A percentile compares a stretch with the other conserved stretches of the same genome.
Evolutionary conservation across 805 yeast species (phyloP).

Genomic region (Tetrapisispora fleetii): DNA sequence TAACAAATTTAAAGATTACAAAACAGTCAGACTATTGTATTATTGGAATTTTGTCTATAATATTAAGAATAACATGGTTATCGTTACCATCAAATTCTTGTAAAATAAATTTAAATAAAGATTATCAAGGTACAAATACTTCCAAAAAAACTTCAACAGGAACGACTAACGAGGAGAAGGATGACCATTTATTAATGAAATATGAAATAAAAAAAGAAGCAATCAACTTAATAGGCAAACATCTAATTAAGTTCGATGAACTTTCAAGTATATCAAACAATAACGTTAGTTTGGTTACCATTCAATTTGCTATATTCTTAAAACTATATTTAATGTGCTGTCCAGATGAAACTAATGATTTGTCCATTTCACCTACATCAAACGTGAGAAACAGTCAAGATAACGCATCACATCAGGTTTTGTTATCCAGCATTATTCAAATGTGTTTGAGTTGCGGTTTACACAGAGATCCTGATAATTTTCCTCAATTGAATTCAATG

Average conservation of each 20-base stretch:
- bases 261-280: slow-evolving; percentile 27
- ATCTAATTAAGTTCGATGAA: slow-evolving; percentile 26
- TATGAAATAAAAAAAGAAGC: slow-evolving; percentile 23
- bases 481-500: slow-evolving; percentile 33
- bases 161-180: slow-evolving; percentile 7
- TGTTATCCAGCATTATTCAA: slow-evolving; percentile 47
- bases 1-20: slow-evolving; percentile 16
- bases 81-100: slow-evolving; percentile 39
- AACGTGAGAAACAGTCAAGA: slow-evolving; percentile 28
- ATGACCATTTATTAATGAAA: slow-evolving; percentile 19
- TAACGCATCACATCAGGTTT: slow-evolving; percentile 47
- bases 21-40: slow-evolving; percentile 33
- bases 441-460: slow-evolving; percentile 61
- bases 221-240: slow-evolving; percentile 19
- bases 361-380: background rate
- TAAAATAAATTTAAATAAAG: slow-evolving; percentile 22
- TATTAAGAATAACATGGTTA: slow-evolving; percentile 47
- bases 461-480: slow-evolving; percentile 55
- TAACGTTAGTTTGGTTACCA: slow-evolving; percentile 30
- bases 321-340: slow-evolving; percentile 46
- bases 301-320: slow-evolving; percentile 53
- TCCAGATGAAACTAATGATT: slow-evolving; percentile 34
- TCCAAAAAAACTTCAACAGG: background rate
- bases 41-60: slow-evolving; percentile 42
- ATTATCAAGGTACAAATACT: background rate